These are phyloP conservation scores for Liriodendron chinense DNA, from an alignment of 164 flowering plant species.

Conservation along the genomic window DNA sequence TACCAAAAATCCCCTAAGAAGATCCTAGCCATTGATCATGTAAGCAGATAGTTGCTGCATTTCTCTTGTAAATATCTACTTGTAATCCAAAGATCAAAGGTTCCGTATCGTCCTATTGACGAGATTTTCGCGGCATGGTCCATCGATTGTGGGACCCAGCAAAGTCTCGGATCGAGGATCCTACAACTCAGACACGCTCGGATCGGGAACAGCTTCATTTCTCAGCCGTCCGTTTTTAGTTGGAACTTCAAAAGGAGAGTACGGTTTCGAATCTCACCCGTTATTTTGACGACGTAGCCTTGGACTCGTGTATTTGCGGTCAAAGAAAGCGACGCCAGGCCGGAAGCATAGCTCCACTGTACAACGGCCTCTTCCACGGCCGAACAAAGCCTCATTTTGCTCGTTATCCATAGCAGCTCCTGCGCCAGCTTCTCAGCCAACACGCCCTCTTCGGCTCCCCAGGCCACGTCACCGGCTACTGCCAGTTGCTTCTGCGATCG, in stretches of 20 bases:
- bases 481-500: slow-evolving; percentile 3
- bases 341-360: slow-evolving; percentile 51
- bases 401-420: slow-evolving; percentile 47
- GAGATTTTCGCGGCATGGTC: too few species aligned
- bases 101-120: too few species aligned
- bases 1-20: too few species aligned
- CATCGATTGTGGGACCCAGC: too few species aligned
- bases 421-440: slow-evolving; percentile 49
- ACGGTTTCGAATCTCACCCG: slow-evolving; percentile 22
- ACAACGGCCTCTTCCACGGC: slow-evolving; percentile 42
- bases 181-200: too few species aligned
- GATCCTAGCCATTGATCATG: too few species aligned
- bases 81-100: too few species aligned
- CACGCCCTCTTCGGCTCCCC: slow-evolving; percentile 12
- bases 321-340: slow-evolving; percentile 41
- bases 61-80: too few species aligned
- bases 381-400: slow-evolving; percentile 33
- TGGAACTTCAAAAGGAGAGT: not conserved
- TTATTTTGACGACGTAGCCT: slow-evolving; percentile 39
- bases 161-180: too few species aligned
- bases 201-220: too few species aligned
- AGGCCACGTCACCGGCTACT: not conserved
- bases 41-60: too few species aligned
- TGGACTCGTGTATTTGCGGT: slow-evolving; percentile 42
- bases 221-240: too few species aligned